Percentiles rank a stretch among this genome's conserved stretches.
phyloP scores from a whole-genome alignment of 495 filamentous ascomycete genomes.

The Daldinia vernicosa region DNA sequence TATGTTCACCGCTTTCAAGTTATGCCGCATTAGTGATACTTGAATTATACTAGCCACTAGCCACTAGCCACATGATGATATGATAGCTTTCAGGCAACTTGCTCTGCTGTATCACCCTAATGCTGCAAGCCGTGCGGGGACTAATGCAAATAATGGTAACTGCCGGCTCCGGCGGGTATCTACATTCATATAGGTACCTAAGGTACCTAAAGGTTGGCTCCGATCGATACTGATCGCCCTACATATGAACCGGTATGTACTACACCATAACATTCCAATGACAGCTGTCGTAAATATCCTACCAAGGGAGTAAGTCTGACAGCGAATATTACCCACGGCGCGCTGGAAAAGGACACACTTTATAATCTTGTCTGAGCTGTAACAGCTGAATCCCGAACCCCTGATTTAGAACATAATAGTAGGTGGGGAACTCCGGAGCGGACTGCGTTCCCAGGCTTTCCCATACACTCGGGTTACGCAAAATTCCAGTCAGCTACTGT shows the following conservation, averaged over 20 bases:
- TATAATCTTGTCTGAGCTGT: neutral
- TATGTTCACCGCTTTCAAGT: neutral
- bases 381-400: neutral
- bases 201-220: no score
- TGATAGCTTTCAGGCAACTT: neutral
- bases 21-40: neutral
- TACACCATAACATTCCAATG: neutral
- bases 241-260: neutral
- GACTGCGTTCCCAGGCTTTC: neutral
- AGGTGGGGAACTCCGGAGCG: slow-evolving; percentile 37
- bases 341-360: neutral
- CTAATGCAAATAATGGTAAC: slow-evolving; percentile 1
- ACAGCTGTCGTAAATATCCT: neutral
- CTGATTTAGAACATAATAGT: neutral
- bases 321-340: neutral
- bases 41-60: neutral
- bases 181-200: neutral
- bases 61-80: neutral
- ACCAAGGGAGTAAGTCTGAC: neutral
- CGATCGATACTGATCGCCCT: neutral
- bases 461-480: slow-evolving; percentile 16
- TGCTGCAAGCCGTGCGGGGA: neutral
- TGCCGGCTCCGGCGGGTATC: slow-evolving; percentile 10
- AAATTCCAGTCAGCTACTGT: neutral
- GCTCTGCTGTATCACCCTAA: neutral